These are phyloP conservation scores for Trichaptum fuscoviolaceum DNA, from an alignment of 768 basidiomycete genomes.

Conservation along the genomic window DNA sequence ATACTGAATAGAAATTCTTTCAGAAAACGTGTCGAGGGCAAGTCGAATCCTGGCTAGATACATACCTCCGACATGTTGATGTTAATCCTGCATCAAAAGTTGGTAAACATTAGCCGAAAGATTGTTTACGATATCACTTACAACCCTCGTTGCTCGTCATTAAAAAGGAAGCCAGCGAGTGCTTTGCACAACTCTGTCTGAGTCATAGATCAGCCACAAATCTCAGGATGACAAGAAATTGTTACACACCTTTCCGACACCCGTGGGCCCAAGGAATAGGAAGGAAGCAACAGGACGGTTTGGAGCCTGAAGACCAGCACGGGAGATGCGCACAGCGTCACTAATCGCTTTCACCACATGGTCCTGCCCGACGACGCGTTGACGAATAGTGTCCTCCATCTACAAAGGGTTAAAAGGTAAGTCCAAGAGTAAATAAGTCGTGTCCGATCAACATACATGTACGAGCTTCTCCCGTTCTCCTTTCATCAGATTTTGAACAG, in stretches of 20 bases:
- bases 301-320: slow-evolving; percentile 85
- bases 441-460: slow-evolving; percentile 48
- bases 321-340: slow-evolving; percentile 88
- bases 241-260: slow-evolving; percentile 67
- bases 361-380: slow-evolving; percentile 86
- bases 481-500: slow-evolving; percentile 81
- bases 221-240: not conserved
- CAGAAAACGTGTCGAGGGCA: not conserved
- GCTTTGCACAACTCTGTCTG: slow-evolving; percentile 89
- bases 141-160: slow-evolving; percentile 83
- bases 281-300: slow-evolving; percentile 90
- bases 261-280: slow-evolving; percentile 85
- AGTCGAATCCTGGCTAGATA: not conserved
- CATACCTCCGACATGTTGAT: slow-evolving; percentile 88
- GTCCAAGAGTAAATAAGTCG: not conserved
- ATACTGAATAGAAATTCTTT: slow-evolving; percentile 44
- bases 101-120: not conserved
- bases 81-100: slow-evolving; percentile 50
- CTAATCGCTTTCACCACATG: slow-evolving; percentile 81
- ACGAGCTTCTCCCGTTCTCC: slow-evolving; percentile 88
- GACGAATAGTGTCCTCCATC: slow-evolving; percentile 81
- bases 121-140: slow-evolving; percentile 31
- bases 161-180: slow-evolving; percentile 83
- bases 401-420: slow-evolving; percentile 22
- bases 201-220: slow-evolving; percentile 8